A percentile compares a stretch with the other conserved stretches of the same genome.
phyloP scores from a whole-genome alignment of 192 early-diverging fungal species.

The Linnemannia hyalina region DNA sequence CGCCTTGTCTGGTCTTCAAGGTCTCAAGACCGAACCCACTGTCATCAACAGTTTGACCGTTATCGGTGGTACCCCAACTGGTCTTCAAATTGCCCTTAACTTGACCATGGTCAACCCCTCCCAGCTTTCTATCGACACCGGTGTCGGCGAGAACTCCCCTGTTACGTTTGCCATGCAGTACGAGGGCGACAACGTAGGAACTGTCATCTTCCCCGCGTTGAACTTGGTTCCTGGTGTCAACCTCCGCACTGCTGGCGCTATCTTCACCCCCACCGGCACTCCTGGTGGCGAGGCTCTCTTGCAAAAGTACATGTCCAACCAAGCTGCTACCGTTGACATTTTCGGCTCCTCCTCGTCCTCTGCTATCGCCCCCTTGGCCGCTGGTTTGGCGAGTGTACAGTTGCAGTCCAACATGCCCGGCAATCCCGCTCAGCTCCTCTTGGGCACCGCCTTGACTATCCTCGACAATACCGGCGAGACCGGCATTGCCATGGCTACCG shows the following conservation, averaged over 20 bases:
- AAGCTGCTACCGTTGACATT: slow-evolving; percentile 57
- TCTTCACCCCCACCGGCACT: slow-evolving; percentile 63
- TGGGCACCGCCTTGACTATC: slow-evolving; percentile 59
- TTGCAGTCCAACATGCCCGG: slow-evolving; percentile 66
- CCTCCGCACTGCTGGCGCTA: slow-evolving; percentile 57
- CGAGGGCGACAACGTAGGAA: slow-evolving; percentile 59
- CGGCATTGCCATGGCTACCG: slow-evolving; percentile 60
- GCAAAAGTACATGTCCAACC: slow-evolving; percentile 64
- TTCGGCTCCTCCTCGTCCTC: slow-evolving; percentile 61
- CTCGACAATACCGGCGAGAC: slow-evolving; percentile 59
- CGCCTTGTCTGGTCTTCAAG: slow-evolving; percentile 66
- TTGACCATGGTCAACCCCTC: slow-evolving; percentile 63
- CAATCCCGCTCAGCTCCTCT: slow-evolving; percentile 59
- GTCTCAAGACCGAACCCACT: slow-evolving; percentile 66
- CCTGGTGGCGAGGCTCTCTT: slow-evolving; percentile 62
- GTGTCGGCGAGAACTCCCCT: slow-evolving; percentile 61
- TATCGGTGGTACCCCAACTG: slow-evolving; percentile 60
- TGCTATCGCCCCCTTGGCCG: slow-evolving; percentile 58
- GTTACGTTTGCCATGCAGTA: slow-evolving; percentile 65
- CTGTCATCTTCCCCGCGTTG: slow-evolving; percentile 60
- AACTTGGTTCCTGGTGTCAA: slow-evolving; percentile 61
- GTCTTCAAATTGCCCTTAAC: slow-evolving; percentile 58
- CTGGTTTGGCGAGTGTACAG: slow-evolving; percentile 56
- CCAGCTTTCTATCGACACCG: slow-evolving; percentile 60
- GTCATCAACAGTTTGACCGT: slow-evolving; percentile 69